phyloP scores from a whole-genome alignment of 306 rosid species.

The Calophaca sinica region DNA sequence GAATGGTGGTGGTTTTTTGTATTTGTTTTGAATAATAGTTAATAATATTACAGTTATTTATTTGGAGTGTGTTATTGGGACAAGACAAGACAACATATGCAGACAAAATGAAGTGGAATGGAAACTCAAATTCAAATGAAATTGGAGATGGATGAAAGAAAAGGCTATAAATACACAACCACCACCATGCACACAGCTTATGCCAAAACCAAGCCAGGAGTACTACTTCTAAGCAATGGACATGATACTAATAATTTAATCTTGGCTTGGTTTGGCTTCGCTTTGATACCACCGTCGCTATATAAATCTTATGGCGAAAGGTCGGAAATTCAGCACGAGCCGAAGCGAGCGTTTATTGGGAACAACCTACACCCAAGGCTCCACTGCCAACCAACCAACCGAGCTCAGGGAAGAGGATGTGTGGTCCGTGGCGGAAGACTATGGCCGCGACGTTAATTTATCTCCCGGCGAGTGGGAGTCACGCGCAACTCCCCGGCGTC shows the following conservation, averaged over 20 bases:
- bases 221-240: conserved; percentile 9
- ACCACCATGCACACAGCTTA: conserved; percentile 38
- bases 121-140: conserved; percentile 88
- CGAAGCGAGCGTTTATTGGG: conserved; percentile 81
- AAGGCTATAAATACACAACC: conserved; percentile 62
- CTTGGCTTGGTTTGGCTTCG: background rate
- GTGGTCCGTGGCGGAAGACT: conserved; percentile 63
- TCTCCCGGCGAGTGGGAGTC: conserved; percentile 52
- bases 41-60: background rate
- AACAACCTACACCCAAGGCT: conserved; percentile 50
- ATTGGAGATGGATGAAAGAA: conserved; percentile 44
- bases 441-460: conserved; percentile 22
- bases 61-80: conserved; percentile 20
- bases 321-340: conserved; percentile 69
- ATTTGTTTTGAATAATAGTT: background rate
- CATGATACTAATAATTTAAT: background rate
- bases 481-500: conserved; percentile 42
- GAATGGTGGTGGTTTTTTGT: conserved; percentile 17
- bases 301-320: conserved; percentile 68
- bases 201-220: conserved; percentile 52
- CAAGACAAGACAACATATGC: conserved; percentile 50
- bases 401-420: conserved; percentile 88
- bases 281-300: conserved; percentile 29
- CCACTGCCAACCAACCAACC: conserved; percentile 48
- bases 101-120: conserved; percentile 59